These are phyloP conservation scores for Cercophora samala DNA, from an alignment of 495 filamentous ascomycete genomes.

Conservation along the genomic window DNA sequence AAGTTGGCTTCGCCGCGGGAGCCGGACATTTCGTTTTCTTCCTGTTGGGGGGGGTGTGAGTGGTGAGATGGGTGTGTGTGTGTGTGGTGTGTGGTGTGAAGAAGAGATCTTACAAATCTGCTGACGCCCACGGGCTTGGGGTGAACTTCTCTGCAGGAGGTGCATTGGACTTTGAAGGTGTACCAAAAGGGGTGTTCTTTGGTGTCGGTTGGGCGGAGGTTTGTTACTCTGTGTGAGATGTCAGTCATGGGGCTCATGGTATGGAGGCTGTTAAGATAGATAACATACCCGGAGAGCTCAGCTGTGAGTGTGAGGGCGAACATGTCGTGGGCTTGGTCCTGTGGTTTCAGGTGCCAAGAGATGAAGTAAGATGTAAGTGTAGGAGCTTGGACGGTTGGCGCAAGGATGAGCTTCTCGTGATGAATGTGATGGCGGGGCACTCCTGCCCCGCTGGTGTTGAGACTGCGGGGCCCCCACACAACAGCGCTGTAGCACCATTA, in stretches of 20 bases:
- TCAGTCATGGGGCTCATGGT: background rate
- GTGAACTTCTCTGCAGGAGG: conserved; percentile 87
- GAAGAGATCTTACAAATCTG: conserved; percentile 67
- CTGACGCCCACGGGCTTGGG: conserved; percentile 82
- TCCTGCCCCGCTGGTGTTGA: conserved; percentile 2
- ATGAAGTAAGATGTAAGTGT: background rate
- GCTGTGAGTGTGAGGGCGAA: conserved; percentile 74
- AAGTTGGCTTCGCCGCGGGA: conserved; percentile 96
- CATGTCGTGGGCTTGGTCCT: conserved; percentile 47
- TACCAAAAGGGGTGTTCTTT: conserved; percentile 82
- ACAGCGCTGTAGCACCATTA: background rate
- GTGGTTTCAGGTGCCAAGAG: background rate
- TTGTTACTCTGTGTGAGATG: conserved; percentile 66
- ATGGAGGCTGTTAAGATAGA: conserved; percentile 1
- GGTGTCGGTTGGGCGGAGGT: conserved; percentile 80
- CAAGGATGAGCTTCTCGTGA: conserved; percentile 5
- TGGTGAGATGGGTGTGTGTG: background rate
- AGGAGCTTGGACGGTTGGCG: background rate
- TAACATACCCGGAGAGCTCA: conserved; percentile 63
- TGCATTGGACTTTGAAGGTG: conserved; percentile 95
- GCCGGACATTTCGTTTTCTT: conserved; percentile 79
- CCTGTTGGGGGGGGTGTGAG: conserved; percentile 49
- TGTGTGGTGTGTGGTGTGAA: too few relatives aligned
- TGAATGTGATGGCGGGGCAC: background rate
- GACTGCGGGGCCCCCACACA: background rate